Evolutionary conservation across 257 asterid genomes (phyloP).

Genomic region (Gentiana macrophylla): DNA sequence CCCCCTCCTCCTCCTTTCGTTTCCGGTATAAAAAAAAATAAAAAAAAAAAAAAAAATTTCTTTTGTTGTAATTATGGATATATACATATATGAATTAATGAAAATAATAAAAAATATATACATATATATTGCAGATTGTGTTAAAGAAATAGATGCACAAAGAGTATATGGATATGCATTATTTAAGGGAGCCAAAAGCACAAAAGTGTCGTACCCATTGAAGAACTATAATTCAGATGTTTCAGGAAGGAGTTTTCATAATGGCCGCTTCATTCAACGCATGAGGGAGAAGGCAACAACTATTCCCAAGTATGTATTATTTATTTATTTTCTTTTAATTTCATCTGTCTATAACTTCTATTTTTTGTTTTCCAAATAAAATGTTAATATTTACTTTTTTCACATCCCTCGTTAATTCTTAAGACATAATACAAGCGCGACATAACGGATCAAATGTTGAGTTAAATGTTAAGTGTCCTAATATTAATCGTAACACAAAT

Average conservation of each 20-base stretch:
- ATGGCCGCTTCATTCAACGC: slow-evolving; percentile 19
- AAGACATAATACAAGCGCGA: too few relatives aligned
- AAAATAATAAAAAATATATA: neutral
- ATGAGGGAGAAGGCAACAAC: slow-evolving; percentile 21
- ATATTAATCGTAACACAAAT: too few relatives aligned
- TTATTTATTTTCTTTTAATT: too few relatives aligned
- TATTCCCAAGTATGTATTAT: slow-evolving; percentile 10
- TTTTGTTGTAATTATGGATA: neutral
- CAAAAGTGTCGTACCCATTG: slow-evolving; percentile 13
- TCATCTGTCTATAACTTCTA: too few relatives aligned
- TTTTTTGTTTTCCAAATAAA: too few relatives aligned
- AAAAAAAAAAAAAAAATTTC: neutral
- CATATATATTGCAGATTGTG: slow-evolving; percentile 12
- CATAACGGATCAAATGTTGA: too few relatives aligned
- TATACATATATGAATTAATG: too few relatives aligned
- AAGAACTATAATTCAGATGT: slow-evolving; percentile 17
- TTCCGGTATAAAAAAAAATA: too few relatives aligned
- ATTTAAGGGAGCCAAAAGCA: slow-evolving; percentile 17
- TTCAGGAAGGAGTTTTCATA: slow-evolving; percentile 20
- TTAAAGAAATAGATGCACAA: slow-evolving; percentile 21
- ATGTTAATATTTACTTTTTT: too few relatives aligned
- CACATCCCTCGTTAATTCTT: too few relatives aligned
- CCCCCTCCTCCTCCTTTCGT: too few relatives aligned
- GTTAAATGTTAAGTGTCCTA: too few relatives aligned
- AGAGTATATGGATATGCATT: slow-evolving; percentile 19